phyloP scores from a whole-genome alignment of 2,329 filamentous ascomycete species.

The Blastomyces silverae region DNA sequence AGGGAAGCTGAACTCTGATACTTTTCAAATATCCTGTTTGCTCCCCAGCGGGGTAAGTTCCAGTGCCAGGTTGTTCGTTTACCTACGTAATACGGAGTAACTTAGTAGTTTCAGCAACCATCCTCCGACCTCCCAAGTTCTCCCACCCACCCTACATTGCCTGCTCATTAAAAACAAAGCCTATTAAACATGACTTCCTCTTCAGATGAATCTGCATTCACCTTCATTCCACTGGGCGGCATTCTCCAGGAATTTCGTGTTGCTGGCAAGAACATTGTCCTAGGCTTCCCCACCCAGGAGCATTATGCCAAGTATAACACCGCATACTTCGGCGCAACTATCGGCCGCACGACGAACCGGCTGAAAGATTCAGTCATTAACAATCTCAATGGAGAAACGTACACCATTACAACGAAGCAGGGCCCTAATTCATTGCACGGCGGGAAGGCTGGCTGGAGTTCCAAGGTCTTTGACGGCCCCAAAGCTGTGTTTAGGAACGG shows the following conservation, averaged over 20 bases:
- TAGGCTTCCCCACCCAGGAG: constrained; percentile 69
- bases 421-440: constrained; percentile 70
- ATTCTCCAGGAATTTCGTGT: constrained; percentile 65
- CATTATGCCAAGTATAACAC: constrained; percentile 69
- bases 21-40: background rate
- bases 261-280: constrained; percentile 76
- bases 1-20: background rate
- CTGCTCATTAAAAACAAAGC: background rate
- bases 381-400: constrained; percentile 63
- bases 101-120: background rate
- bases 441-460: constrained; percentile 70
- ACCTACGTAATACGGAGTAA: constrained; percentile 4
- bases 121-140: background rate
- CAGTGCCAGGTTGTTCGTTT: background rate
- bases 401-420: constrained; percentile 68
- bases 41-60: background rate
- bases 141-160: background rate
- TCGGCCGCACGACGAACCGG: constrained; percentile 77
- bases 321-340: constrained; percentile 86
- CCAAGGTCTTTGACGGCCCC: constrained; percentile 69
- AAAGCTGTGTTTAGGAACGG: constrained; percentile 50
- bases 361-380: constrained; percentile 65
- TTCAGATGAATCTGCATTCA: constrained; percentile 35
- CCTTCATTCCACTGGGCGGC: constrained; percentile 42
- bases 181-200: constrained; percentile 15